phyloP scores from a whole-genome alignment of 2,329 filamentous ascomycete genomes.

The Cladophialophora psammophila region DNA sequence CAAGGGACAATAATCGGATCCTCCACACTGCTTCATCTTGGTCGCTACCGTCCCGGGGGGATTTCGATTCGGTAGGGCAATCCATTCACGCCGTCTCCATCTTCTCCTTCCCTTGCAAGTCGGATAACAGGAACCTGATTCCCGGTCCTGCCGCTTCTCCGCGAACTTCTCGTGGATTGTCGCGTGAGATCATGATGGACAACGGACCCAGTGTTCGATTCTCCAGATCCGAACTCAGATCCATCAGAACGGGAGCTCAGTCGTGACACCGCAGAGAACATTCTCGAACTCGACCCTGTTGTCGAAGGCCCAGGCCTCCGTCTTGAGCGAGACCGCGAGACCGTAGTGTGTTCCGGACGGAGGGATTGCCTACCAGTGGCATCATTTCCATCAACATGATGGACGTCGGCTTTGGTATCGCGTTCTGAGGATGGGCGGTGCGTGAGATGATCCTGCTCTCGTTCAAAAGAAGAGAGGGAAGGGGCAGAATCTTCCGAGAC shows the following conservation, averaged over 20 bases:
- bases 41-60: neutral
- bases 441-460: slow-evolving; percentile 17
- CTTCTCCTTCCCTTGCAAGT: slow-evolving; percentile 15
- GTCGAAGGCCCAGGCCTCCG: slow-evolving; percentile 20
- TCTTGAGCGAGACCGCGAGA: slow-evolving; percentile 13
- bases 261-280: slow-evolving; percentile 33
- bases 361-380: slow-evolving; percentile 24
- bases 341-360: slow-evolving; percentile 26
- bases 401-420: slow-evolving; percentile 8
- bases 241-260: slow-evolving; percentile 10
- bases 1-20: neutral
- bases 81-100: neutral
- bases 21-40: neutral
- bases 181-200: slow-evolving; percentile 1
- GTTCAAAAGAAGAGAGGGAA: slow-evolving; percentile 28
- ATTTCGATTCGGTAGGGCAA: slow-evolving; percentile 34
- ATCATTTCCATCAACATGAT: slow-evolving; percentile 7
- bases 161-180: slow-evolving; percentile 1
- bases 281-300: slow-evolving; percentile 14
- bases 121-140: slow-evolving; percentile 24
- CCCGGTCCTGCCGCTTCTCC: slow-evolving; percentile 5
- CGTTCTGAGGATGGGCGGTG: slow-evolving; percentile 10
- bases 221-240: slow-evolving; percentile 3
- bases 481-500: slow-evolving; percentile 38
- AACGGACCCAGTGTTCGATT: slow-evolving; percentile 15